Conservation (phyloP, 2,329 filamentous ascomycete species). For the Knoxdaviesia capensis region DNA sequence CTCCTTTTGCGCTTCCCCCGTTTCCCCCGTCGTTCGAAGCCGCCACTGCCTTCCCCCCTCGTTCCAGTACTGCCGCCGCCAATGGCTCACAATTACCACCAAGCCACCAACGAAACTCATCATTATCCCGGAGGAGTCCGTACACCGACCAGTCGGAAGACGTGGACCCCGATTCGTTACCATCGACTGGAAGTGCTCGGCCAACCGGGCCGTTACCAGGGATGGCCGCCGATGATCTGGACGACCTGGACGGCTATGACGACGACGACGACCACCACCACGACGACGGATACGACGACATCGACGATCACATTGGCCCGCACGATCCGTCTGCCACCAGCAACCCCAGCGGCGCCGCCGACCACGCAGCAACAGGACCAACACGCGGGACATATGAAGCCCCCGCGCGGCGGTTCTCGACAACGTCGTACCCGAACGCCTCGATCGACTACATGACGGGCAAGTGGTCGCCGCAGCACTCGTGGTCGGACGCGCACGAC, state of each 20-base stretch:
- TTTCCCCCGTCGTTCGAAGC: too few relatives aligned
- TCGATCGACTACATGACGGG: slow-evolving; percentile 25
- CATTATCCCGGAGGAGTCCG: too few relatives aligned
- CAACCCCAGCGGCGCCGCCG: not conserved
- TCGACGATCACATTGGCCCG: slow-evolving; percentile 1
- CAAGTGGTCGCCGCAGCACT: slow-evolving; percentile 35
- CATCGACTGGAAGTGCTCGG: too few relatives aligned
- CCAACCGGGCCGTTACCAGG: too few relatives aligned
- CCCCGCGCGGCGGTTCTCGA: slow-evolving; percentile 18
- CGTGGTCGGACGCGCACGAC: slow-evolving; percentile 34
- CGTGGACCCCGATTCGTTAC: too few relatives aligned
- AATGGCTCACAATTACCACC: too few relatives aligned
- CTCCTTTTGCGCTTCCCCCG: too few relatives aligned
- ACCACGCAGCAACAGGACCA: slow-evolving; percentile 4
- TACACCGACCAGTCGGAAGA: too few relatives aligned
- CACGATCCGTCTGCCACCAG: not conserved
- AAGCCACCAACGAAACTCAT: too few relatives aligned
- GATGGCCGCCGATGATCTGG: not conserved
- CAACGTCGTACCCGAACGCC: slow-evolving; percentile 22
- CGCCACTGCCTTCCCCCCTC: too few relatives aligned
- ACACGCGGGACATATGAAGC: slow-evolving; percentile 4
- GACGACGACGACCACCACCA: slow-evolving; percentile 4
- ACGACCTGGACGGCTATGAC: slow-evolving; percentile 2
- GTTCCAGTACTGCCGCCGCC: too few relatives aligned
- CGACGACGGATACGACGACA: slow-evolving; percentile 7